These are phyloP conservation scores for Paraconiothyrium sp. DNA, from an alignment of 2,329 filamentous ascomycete species.

Conservation along the genomic window DNA sequence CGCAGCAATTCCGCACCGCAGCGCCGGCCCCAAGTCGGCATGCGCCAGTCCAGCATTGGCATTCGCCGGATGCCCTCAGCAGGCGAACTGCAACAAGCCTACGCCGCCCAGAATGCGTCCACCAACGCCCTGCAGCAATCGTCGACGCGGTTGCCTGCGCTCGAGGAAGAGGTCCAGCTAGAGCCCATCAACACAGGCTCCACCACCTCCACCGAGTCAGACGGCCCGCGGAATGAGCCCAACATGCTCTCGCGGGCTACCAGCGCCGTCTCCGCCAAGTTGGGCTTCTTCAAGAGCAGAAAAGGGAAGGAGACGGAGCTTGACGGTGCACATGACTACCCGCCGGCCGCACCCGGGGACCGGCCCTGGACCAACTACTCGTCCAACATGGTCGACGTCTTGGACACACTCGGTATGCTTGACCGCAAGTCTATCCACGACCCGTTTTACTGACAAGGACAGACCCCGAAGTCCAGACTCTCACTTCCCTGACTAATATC, in stretches of 20 bases:
- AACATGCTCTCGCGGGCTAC: constrained; percentile 40
- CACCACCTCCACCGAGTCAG: constrained; percentile 27
- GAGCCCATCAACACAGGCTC: constrained; percentile 32
- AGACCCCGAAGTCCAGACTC: constrained; percentile 85
- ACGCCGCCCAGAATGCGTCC: constrained; percentile 32
- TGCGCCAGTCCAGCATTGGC: constrained; percentile 48
- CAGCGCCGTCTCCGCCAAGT: constrained; percentile 38
- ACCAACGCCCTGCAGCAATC: constrained; percentile 29
- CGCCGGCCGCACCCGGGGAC: constrained; percentile 6
- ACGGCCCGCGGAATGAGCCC: constrained; percentile 20
- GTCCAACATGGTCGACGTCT: constrained; percentile 70
- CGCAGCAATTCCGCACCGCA: constrained; percentile 41
- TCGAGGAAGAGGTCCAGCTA: constrained; percentile 40
- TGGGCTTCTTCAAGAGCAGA: constrained; percentile 39
- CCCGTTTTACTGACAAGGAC: constrained; percentile 26
- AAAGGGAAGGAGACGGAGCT: constrained; percentile 19
- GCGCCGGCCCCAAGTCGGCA: constrained; percentile 36
- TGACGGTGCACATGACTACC: background rate
- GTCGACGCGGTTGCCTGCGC: constrained; percentile 35
- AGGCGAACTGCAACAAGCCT: constrained; percentile 32
- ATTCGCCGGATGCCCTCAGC: constrained; percentile 46
- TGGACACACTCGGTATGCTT: constrained; percentile 72
- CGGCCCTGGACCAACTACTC: constrained; percentile 61
- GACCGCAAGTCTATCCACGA: background rate
- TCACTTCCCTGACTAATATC: constrained; percentile 86